phyloP scores from a whole-genome alignment of 305 asterid genomes.

The Solanum hybrid region DNA sequence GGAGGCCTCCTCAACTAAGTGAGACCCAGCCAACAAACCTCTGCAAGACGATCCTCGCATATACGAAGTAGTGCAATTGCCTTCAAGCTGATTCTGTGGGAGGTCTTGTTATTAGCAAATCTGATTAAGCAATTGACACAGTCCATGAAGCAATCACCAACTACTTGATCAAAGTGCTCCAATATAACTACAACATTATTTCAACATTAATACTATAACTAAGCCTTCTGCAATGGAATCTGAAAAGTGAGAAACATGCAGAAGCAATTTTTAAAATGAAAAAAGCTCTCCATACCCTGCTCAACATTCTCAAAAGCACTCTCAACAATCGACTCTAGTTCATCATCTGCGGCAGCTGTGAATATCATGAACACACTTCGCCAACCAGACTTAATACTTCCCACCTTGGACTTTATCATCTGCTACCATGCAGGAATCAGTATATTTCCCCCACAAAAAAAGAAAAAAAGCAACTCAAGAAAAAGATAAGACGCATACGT shows the following conservation, averaged over 20 bases:
- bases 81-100: constrained; percentile 95
- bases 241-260: constrained; percentile 8
- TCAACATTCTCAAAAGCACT: constrained; percentile 99
- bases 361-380: constrained; percentile 99
- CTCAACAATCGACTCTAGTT: constrained; percentile 83
- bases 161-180: constrained; percentile 99
- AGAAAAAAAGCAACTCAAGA: constrained; percentile 5
- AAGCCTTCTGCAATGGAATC: not conserved
- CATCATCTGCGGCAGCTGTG: constrained; percentile 99
- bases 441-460: constrained; percentile 11
- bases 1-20: not conserved
- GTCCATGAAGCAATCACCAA: constrained; percentile 99
- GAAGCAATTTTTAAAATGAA: constrained; percentile 12
- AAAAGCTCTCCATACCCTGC: constrained; percentile 56
- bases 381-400: constrained; percentile 99
- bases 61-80: constrained; percentile 99
- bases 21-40: constrained; percentile 38
- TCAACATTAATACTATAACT: constrained; percentile 20
- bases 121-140: constrained; percentile 99
- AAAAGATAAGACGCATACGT: constrained; percentile 27
- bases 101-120: constrained; percentile 91
- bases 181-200: constrained; percentile 65
- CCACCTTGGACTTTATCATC: constrained; percentile 99
- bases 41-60: constrained; percentile 99
- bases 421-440: constrained; percentile 35